phyloP scores from a whole-genome alignment of 1,284 basidiomycete genomes.

The Sanguinoderma infundibulare region DNA sequence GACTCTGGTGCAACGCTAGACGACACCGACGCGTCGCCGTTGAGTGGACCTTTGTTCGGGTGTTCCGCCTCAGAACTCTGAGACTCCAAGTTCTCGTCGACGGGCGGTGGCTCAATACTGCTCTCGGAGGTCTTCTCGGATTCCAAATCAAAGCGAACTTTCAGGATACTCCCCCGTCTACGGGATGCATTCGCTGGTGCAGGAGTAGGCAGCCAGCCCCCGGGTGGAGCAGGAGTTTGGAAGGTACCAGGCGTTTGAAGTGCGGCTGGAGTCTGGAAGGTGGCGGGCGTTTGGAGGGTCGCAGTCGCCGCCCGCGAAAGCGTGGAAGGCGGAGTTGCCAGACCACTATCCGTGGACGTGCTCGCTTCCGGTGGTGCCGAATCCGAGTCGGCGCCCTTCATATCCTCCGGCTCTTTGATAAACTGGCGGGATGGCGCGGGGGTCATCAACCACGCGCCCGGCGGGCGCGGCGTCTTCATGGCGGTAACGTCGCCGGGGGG shows the following conservation, averaged over 20 bases:
- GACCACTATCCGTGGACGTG: conserved; percentile 21
- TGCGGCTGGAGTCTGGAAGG: conserved; percentile 57
- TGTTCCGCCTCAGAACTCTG: conserved; percentile 1
- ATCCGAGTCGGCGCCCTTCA: conserved; percentile 17
- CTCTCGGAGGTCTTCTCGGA: conserved; percentile 42
- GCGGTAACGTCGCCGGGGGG: conserved; percentile 38
- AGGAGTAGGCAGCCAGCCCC: conserved; percentile 70
- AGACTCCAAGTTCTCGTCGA: conserved; percentile 15
- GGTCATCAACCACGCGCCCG: conserved; percentile 71
- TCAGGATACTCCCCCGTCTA: conserved; percentile 46
- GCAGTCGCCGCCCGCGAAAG: conserved; percentile 32
- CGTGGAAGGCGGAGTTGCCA: conserved; percentile 27
- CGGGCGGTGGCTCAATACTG: conserved; percentile 29
- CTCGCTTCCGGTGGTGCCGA: conserved; percentile 28
- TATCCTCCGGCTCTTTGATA: conserved; percentile 17
- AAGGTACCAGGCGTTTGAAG: no score
- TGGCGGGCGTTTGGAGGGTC: no score
- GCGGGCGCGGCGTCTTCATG: conserved; percentile 68
- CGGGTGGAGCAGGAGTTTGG: conserved; percentile 73
- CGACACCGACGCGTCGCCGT: conserved; percentile 1
- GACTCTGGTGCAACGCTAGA: conserved; percentile 12
- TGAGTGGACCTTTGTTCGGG: conserved; percentile 4
- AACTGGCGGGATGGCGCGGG: conserved; percentile 44
- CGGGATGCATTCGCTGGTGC: conserved; percentile 38
- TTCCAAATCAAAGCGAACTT: conserved; percentile 70